Conservation (phyloP, 139 green algal species). For the Ulvella scutata region DNA sequence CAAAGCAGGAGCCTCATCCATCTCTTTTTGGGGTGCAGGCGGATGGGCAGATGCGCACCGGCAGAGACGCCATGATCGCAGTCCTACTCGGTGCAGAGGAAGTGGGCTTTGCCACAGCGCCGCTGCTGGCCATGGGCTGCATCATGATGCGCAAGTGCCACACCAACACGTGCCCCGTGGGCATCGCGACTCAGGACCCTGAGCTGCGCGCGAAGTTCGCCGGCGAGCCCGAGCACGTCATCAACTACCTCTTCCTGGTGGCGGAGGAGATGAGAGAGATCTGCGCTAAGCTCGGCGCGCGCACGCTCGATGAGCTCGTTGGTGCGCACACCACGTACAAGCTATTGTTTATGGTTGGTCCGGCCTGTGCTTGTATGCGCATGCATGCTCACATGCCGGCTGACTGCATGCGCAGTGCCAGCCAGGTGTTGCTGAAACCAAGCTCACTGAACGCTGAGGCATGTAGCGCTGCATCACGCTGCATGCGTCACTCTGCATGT, state of each 20-base stretch:
- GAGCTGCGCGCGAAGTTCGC: slow-evolving; percentile 88
- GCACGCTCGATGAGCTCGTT: slow-evolving; percentile 76
- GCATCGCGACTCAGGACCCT: slow-evolving; percentile 64
- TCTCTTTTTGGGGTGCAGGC: slow-evolving; percentile 32
- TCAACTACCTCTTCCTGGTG: slow-evolving; percentile 96
- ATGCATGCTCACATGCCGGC: too few relatives aligned
- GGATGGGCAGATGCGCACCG: slow-evolving; percentile 90
- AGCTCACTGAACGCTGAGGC: too few relatives aligned
- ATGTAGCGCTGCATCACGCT: too few relatives aligned
- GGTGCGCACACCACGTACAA: too few relatives aligned
- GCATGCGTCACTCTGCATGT: too few relatives aligned
- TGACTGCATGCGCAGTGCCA: too few relatives aligned
- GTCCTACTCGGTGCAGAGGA: slow-evolving; percentile 85
- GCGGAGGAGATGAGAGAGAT: slow-evolving; percentile 77
- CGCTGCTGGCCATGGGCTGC: slow-evolving; percentile 89
- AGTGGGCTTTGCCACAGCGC: slow-evolving; percentile 90
- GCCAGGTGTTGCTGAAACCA: too few relatives aligned
- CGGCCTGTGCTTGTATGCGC: too few relatives aligned
- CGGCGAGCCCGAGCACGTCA: slow-evolving; percentile 80
- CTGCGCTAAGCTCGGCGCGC: slow-evolving; percentile 80
- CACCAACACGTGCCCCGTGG: slow-evolving; percentile 95
- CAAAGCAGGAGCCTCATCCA: neutral
- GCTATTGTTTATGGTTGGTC: too few relatives aligned
- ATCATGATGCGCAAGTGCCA: slow-evolving; percentile 99
- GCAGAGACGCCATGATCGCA: slow-evolving; percentile 73